phyloP scores from a whole-genome alignment of 2,329 filamentous ascomycete species.

The Cladosporium cucumerinum region DNA sequence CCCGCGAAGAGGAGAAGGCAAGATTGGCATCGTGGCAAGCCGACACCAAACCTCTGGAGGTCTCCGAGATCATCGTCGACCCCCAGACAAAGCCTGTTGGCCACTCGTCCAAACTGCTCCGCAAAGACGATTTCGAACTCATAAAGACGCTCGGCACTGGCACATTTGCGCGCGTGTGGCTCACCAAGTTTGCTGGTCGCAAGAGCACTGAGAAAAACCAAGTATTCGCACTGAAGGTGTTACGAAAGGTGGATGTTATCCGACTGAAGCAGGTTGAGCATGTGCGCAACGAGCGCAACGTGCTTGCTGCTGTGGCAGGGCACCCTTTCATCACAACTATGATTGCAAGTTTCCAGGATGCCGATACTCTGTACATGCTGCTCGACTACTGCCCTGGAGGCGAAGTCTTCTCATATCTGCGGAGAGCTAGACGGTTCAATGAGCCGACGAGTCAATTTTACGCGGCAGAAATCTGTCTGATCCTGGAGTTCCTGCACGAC shows the following conservation, averaged over 20 bases:
- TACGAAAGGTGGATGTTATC: conserved; percentile 67
- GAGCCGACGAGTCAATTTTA: conserved; percentile 78
- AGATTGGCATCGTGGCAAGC: conserved; percentile 47
- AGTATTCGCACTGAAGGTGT: conserved; percentile 79
- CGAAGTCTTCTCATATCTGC: conserved; percentile 79
- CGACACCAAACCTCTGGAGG: conserved; percentile 42
- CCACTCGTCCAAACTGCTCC: conserved; percentile 46
- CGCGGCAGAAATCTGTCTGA: conserved; percentile 77
- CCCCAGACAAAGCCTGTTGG: conserved; percentile 45
- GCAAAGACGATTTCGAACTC: conserved; percentile 63
- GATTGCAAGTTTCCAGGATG: conserved; percentile 74
- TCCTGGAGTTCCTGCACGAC: conserved; percentile 78
- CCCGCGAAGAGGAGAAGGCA: conserved; percentile 48
- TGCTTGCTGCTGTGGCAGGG: conserved; percentile 72
- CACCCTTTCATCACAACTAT: conserved; percentile 82
- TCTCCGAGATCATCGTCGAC: conserved; percentile 42
- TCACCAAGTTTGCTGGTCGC: conserved; percentile 61
- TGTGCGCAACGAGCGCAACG: conserved; percentile 76
- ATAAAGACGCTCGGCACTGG: conserved; percentile 75
- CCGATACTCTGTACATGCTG: conserved; percentile 76
- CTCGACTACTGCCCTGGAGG: conserved; percentile 80
- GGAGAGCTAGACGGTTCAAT: conserved; percentile 74
- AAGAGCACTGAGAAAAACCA: conserved; percentile 54
- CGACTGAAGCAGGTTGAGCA: conserved; percentile 84
- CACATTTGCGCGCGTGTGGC: conserved; percentile 75